These are phyloP conservation scores for Pseudoturritis turrita DNA, from an alignment of 345 rosid genomes.

Conservation along the genomic window DNA sequence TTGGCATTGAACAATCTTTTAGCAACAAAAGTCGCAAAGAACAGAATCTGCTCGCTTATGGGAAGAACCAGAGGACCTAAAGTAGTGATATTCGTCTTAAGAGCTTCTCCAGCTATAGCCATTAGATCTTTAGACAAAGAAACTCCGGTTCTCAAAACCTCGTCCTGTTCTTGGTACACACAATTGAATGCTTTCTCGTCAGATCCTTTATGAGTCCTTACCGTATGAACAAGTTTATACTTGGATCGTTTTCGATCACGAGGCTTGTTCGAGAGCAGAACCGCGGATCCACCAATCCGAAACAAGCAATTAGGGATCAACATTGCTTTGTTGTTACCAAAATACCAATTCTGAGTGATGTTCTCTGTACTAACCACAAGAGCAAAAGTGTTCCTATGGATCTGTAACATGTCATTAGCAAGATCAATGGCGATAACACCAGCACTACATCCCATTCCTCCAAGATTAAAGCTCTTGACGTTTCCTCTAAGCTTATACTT, in stretches of 20 bases:
- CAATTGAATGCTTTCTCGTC: constrained; percentile 79
- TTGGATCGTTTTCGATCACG: constrained; percentile 54
- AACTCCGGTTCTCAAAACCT: constrained; percentile 70
- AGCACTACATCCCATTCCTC: constrained; percentile 38
- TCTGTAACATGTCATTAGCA: constrained; percentile 37
- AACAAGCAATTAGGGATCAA: constrained; percentile 86
- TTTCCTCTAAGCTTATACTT: constrained; percentile 30
- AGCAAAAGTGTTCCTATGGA: constrained; percentile 44
- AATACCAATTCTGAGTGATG: constrained; percentile 89
- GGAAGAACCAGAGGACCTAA: constrained; percentile 92
- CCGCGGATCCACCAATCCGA: constrained; percentile 78
- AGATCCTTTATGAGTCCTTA: constrained; percentile 77
- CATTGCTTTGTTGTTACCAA: constrained; percentile 86
- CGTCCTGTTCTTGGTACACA: constrained; percentile 83
- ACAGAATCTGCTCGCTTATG: constrained; percentile 71
- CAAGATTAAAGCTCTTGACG: constrained; percentile 24
- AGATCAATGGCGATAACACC: constrained; percentile 32
- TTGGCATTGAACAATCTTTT: constrained; percentile 53
- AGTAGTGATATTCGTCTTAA: constrained; percentile 77
- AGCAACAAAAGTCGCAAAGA: constrained; percentile 53
- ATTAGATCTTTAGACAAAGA: constrained; percentile 81
- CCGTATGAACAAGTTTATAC: constrained; percentile 75
- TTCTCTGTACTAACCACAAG: constrained; percentile 90
- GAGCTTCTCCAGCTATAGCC: constrained; percentile 78
- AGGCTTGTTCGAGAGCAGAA: constrained; percentile 59